Evolutionary conservation across 2,329 filamentous ascomycete genomes (phyloP), one percentile per base, ranked within the genome.

Genomic region (Sporothrix protearum): DNA sequence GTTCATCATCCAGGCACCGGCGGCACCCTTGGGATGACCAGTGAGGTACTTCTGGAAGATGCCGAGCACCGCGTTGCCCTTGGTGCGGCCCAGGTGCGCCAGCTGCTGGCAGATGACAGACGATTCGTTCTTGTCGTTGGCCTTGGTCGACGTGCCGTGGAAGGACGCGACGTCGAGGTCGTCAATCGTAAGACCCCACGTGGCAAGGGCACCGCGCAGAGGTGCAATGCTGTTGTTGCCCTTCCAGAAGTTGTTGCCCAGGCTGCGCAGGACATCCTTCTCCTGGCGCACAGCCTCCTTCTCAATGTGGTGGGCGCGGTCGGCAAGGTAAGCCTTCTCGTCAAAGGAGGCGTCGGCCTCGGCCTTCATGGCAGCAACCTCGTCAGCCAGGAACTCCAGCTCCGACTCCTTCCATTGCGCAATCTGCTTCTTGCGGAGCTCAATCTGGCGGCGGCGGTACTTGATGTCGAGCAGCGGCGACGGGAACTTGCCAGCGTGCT

Each of bases 31-130:
- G 78, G 96, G 96, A 81, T 99, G 96, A 82, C 96, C 96, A 70
- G 96, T 99, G 74, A 99, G 90, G 82, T 96, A 98, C 84, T 99
- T 99, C 84, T 99, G 96, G 92, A 98, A 99, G 80, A 99, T 94
- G 85, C 94, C 96, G 75, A 98, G 83, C 16, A 99, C 86, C 42
- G 96, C 94, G 79, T 99, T 99, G 78, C 96, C 96, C 89, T 97
- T 97, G 83, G 91, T 91, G 77, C 96, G 92, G 76, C 96, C 96
- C 69, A 99, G 90, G 80, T 99, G 96, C 77, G 91, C 90, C 82
- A 99, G 89, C 83, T 99, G 96, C 81, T 97, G 90, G 86, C 95
- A 97, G 77, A 99, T 92, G 78, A 97, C 96, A 70, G 94, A 94
- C 22, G 96, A 98, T 82, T 99, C 96, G 83, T 99, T 99, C 90